A percentile compares a stretch with the other conserved stretches of the same genome.
Evolutionary conservation across 129 eudicot genomes (phyloP).

Genomic region (Flaveria brownii): DNA sequence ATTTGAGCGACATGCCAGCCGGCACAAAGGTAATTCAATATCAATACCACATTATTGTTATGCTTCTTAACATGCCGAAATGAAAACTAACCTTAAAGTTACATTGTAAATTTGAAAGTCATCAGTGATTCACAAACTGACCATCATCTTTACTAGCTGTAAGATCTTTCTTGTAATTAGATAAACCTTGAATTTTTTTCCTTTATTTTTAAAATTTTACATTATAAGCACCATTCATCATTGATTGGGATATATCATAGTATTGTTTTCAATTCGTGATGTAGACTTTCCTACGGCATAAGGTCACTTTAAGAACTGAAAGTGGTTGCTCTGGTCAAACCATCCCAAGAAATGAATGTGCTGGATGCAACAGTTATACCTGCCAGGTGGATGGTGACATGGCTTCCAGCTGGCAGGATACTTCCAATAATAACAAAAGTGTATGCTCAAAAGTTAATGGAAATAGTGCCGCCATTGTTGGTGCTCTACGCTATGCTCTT

Average conservation of each 20-base stretch:
- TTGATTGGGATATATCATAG: background rate
- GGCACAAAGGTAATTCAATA: conserved; percentile 68
- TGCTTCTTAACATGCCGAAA: conserved; percentile 14
- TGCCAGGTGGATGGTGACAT: conserved; percentile 39
- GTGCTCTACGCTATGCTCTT: conserved; percentile 87
- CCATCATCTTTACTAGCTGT: background rate
- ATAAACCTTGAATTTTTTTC: background rate
- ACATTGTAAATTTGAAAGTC: conserved; percentile 1
- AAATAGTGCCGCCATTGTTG: conserved; percentile 35
- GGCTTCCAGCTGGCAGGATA: conserved; percentile 38
- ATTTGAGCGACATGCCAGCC: conserved; percentile 87
- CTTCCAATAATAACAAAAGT: conserved; percentile 35
- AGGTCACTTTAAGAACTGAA: conserved; percentile 53
- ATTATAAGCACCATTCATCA: background rate
- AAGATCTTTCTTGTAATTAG: background rate
- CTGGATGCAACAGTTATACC: conserved; percentile 33
- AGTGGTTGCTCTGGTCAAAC: conserved; percentile 33
- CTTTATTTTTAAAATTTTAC: background rate
- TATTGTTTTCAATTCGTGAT: conserved; percentile 15
- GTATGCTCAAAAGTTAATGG: conserved; percentile 51
- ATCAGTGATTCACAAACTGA: background rate
- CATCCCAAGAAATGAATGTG: conserved; percentile 26
- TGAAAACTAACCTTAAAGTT: background rate
- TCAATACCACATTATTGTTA: background rate
- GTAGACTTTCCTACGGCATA: conserved; percentile 84